These are phyloP conservation scores for Diutina siamensis DNA, from an alignment of 1,139 yeast genomes.

Conservation along the genomic window DNA sequence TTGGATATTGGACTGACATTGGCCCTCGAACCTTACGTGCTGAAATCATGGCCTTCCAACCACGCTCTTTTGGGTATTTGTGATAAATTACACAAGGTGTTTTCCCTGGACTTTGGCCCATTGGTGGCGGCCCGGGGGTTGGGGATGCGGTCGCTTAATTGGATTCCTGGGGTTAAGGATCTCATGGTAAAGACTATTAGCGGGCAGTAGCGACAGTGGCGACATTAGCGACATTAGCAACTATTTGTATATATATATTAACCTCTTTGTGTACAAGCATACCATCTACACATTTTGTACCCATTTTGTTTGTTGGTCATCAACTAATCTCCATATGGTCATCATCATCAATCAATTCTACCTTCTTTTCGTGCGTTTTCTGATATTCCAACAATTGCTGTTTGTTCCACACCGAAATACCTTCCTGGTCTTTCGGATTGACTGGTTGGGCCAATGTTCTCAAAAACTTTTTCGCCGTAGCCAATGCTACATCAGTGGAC, in stretches of 20 bases:
- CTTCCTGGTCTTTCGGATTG: slow-evolving; percentile 84
- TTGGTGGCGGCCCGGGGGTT: slow-evolving; percentile 62
- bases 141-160: slow-evolving; percentile 64
- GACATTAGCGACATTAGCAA: no score
- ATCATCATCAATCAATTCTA: not conserved
- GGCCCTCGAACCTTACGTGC: slow-evolving; percentile 78
- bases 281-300: no score
- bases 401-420: slow-evolving; percentile 85
- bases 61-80: slow-evolving; percentile 78
- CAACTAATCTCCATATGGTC: no score
- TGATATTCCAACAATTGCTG: slow-evolving; percentile 60
- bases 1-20: slow-evolving; percentile 79
- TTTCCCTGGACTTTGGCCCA: slow-evolving; percentile 64
- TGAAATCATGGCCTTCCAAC: slow-evolving; percentile 68
- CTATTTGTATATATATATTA: no score
- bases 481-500: slow-evolving; percentile 96
- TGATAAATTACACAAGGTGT: slow-evolving; percentile 84
- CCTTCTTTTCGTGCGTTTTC: slow-evolving; percentile 27
- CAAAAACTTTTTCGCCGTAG: slow-evolving; percentile 84
- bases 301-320: no score
- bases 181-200: slow-evolving; percentile 17
- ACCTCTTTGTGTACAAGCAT: no score
- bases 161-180: slow-evolving; percentile 49
- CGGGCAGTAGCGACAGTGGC: no score
- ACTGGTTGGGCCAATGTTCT: slow-evolving; percentile 93